Evolutionary conservation across 2,329 filamentous ascomycete species (phyloP), one percentile per base, ranked within the genome.

Genomic region (Microcyclosporella mali): DNA sequence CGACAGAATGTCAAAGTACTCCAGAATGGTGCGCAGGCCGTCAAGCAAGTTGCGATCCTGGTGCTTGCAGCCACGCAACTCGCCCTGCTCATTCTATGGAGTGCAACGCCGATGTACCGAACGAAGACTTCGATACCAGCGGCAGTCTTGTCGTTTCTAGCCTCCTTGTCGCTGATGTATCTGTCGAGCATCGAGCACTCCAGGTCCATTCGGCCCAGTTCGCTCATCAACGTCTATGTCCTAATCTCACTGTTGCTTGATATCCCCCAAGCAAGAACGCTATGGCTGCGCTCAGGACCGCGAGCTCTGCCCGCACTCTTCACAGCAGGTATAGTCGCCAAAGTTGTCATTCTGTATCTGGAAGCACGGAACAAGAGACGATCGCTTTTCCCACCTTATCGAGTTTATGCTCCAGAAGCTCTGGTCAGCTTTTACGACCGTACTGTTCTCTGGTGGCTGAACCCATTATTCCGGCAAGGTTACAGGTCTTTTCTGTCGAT

Each of bases 391-490:
- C 42, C 49, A 10, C 29, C 31, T 10, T 50, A 55, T 21, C 41
- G 44, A 21, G 7, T 46, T 1, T 48, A 44, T 10, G 44, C 50
- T n/a, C 52, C 52, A 1, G 55, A 56, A 31, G 40, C 52, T 15
- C 43, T 49, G 6, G 47, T 44, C 25, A 50, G 44, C 16, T 37
- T 55, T 14, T 52, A 62, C 33, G 61, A 56, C 39, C 57, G 58
- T 8, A 58, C 46, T 30, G 19, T 61, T 2, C 56, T 65, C 35
- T 66, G 59, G 60, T 67, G 65, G 65, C 40, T 67, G n/a, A 66
- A 65, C 45, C 47, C 40, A 6, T 37, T 64, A 3, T 52, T 66
- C 32, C 46, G 56, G 46, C 45, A 43, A 7, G 62, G 63, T 2
- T 62, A 56, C 14, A 55, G 47, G 12, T 44, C 42, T 16, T 47